These are phyloP conservation scores for Lonicera japonica DNA, from an alignment of 129 eudicot genomes.

Conservation along the genomic window DNA sequence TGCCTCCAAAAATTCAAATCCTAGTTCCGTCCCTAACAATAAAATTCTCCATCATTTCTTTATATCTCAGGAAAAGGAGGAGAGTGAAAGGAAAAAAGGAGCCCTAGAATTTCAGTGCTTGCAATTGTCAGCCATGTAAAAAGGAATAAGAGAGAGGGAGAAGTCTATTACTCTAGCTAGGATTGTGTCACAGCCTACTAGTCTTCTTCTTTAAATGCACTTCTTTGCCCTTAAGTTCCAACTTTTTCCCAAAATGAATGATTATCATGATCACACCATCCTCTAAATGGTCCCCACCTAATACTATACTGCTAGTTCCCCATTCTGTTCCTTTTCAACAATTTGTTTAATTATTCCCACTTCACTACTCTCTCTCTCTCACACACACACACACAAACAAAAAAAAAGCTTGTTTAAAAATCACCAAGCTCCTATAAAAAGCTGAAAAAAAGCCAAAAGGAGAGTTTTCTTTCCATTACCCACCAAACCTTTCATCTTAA, in stretches of 20 bases:
- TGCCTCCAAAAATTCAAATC: neutral
- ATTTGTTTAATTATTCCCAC: slow-evolving; percentile 11
- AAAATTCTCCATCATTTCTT: neutral
- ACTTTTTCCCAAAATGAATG: slow-evolving; percentile 5
- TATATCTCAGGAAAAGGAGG: neutral
- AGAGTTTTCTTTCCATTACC: slow-evolving; percentile 6
- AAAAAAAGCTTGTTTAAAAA: too few relatives aligned
- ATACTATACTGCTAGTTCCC: neutral
- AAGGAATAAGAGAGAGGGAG: slow-evolving; percentile 8
- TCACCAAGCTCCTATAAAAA: neutral
- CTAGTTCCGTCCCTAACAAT: neutral
- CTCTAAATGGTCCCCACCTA: neutral
- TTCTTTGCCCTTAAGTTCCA: slow-evolving; percentile 19
- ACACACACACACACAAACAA: too few relatives aligned
- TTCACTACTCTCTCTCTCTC: slow-evolving; percentile 2
- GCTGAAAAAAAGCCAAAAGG: neutral
- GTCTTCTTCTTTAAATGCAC: slow-evolving; percentile 12
- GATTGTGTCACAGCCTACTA: too few relatives aligned
- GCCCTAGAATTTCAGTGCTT: slow-evolving; percentile 15
- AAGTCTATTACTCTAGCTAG: slow-evolving; percentile 5
- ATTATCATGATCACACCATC: slow-evolving; percentile 6
- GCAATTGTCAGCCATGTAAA: slow-evolving; percentile 8
- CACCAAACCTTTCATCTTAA: neutral
- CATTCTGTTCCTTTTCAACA: neutral
- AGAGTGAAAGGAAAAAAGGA: slow-evolving; percentile 1